Evolutionary conservation across 176 grass and related monocot species (phyloP).

Genomic region (Phoenix roebelenii): DNA sequence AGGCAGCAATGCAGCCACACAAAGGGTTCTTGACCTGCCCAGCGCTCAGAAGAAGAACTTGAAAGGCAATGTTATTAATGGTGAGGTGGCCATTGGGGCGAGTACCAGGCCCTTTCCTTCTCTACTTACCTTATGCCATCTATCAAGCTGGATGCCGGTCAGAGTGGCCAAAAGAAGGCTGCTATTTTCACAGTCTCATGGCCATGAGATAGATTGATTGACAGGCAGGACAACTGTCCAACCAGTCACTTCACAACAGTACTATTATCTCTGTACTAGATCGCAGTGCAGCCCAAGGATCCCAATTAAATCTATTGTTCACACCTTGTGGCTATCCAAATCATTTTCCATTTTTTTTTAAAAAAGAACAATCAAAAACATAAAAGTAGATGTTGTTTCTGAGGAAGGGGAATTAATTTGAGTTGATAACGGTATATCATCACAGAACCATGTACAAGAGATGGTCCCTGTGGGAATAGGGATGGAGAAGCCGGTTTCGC

Average conservation of each 20-base stretch:
- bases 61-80: slow-evolving; percentile 25
- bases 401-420: no score
- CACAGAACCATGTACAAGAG: neutral
- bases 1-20: no score
- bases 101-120: slow-evolving; percentile 2
- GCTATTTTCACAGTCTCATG: slow-evolving; percentile 34
- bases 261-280: slow-evolving; percentile 13
- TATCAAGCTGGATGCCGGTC: slow-evolving; percentile 24
- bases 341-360: neutral
- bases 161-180: slow-evolving; percentile 36
- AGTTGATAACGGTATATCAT: slow-evolving; percentile 7
- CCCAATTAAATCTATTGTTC: slow-evolving; percentile 6
- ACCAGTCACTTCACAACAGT: slow-evolving; percentile 43
- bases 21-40: no score
- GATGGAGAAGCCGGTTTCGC: slow-evolving; percentile 8
- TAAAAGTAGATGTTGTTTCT: neutral
- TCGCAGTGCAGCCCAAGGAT: slow-evolving; percentile 26
- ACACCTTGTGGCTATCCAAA: neutral
- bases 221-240: slow-evolving; percentile 37
- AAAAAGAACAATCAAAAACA: neutral
- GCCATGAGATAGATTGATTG: slow-evolving; percentile 24
- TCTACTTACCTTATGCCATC: neutral
- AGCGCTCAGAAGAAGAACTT: slow-evolving; percentile 8
- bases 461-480: neutral
- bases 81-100: slow-evolving; percentile 29